phyloP scores from a whole-genome alignment of 306 rosid genomes.

The Malus domestica region DNA sequence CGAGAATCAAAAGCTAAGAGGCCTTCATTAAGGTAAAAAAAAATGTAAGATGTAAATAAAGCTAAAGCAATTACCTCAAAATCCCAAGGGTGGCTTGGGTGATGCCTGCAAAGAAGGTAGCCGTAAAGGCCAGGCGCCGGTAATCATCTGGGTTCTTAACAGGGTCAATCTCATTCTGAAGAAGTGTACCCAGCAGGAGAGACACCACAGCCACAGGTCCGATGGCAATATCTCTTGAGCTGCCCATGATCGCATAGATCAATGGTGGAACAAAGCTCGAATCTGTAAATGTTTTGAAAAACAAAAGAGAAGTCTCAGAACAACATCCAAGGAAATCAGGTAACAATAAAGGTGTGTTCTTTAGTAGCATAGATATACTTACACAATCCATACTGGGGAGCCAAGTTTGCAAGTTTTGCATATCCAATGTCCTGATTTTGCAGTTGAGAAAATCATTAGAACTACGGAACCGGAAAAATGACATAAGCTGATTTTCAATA shows the following conservation, averaged over 20 bases:
- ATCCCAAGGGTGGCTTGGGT: conserved; percentile 87
- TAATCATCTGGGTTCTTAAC: conserved; percentile 41
- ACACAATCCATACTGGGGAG: conserved; percentile 88
- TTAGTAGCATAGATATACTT: conserved; percentile 28
- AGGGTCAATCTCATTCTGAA: conserved; percentile 59
- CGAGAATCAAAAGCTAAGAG: neutral
- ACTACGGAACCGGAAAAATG: neutral
- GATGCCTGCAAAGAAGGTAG: conserved; percentile 93
- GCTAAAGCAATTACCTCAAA: conserved; percentile 43
- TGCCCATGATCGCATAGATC: conserved; percentile 90
- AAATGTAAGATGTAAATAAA: neutral
- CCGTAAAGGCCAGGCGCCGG: conserved; percentile 81
- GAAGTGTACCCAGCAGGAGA: conserved; percentile 77
- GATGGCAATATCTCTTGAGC: conserved; percentile 93
- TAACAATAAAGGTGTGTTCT: neutral
- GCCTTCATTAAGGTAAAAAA: neutral
- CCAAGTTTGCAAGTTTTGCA: conserved; percentile 79
- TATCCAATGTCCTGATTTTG: conserved; percentile 79
- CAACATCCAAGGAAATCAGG: conserved; percentile 8
- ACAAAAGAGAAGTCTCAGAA: conserved; percentile 12
- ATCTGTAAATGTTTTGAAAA: conserved; percentile 36
- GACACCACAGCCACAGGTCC: conserved; percentile 99
- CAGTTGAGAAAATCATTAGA: conserved; percentile 23
- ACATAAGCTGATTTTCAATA: neutral
- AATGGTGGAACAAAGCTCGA: conserved; percentile 95